These are phyloP conservation scores for Dryadomyces quercivorus DNA, from an alignment of 2,329 filamentous ascomycete species.

Conservation along the genomic window DNA sequence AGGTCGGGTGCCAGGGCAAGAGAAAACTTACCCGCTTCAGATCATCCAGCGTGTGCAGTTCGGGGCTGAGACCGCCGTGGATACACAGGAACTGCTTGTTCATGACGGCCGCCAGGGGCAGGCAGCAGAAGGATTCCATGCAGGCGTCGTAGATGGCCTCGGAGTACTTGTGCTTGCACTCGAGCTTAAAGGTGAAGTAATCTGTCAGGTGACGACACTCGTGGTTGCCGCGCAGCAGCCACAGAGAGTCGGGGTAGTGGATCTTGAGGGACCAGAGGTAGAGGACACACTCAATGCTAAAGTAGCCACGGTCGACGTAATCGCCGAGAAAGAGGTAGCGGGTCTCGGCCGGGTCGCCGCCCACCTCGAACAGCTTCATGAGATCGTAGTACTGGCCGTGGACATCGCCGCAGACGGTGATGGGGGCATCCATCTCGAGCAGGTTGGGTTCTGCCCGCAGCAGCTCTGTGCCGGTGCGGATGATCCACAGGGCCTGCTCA, in stretches of 20 bases:
- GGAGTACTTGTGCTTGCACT: constrained; percentile 99
- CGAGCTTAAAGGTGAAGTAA: constrained; percentile 99
- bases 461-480: constrained; percentile 76
- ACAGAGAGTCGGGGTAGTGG: constrained; percentile 94
- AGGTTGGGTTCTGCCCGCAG: constrained; percentile 86
- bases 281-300: constrained; percentile 97
- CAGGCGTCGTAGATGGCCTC: constrained; percentile 93
- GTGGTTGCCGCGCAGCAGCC: constrained; percentile 95
- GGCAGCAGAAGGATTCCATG: constrained; percentile 93
- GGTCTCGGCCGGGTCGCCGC: constrained; percentile 91
- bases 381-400: constrained; percentile 98
- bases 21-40: constrained; percentile 63
- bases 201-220: constrained; percentile 98
- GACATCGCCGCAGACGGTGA: constrained; percentile 96
- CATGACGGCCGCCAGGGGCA: constrained; percentile 94
- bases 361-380: constrained; percentile 99
- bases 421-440: constrained; percentile 97
- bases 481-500: constrained; percentile 94
- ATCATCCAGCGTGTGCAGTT: constrained; percentile 91
- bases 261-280: constrained; percentile 99
- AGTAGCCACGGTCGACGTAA: constrained; percentile 97
- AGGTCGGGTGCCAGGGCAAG: too few relatives aligned
- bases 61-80: constrained; percentile 89
- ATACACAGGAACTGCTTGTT: constrained; percentile 99
- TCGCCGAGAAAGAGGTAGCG: constrained; percentile 95